Conservation (phyloP, 148 eudicot species). For the Fagopyrum esculentum region DNA sequence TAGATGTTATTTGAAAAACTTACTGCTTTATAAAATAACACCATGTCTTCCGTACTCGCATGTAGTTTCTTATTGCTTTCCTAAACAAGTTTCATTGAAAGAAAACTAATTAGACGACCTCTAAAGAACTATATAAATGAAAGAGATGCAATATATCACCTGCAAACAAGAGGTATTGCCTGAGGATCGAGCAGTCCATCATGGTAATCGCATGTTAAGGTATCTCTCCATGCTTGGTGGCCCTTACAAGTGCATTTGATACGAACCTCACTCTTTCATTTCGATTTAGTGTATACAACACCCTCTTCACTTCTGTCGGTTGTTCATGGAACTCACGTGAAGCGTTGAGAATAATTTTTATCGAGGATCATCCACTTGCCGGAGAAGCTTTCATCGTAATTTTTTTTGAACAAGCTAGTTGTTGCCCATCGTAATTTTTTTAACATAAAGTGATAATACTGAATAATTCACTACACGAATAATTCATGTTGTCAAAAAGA, state of each 20-base stretch:
- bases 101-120: too few species aligned
- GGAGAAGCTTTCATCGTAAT: too few species aligned
- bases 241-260: conserved; percentile 29
- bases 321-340: conserved; percentile 32
- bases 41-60: too few species aligned
- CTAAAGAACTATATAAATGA: too few species aligned
- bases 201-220: conserved; percentile 32
- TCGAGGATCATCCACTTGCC: too few species aligned
- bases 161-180: conserved; percentile 41
- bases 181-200: conserved; percentile 38
- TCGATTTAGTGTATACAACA: conserved; percentile 19
- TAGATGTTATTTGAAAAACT: too few species aligned
- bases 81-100: conserved; percentile 27
- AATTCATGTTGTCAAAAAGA: too few species aligned
- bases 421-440: too few species aligned
- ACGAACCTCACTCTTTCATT: conserved; percentile 32
- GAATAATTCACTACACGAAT: too few species aligned
- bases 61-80: conserved; percentile 30
- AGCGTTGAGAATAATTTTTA: conserved; percentile 29
- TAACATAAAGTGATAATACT: too few species aligned
- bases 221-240: conserved; percentile 41
- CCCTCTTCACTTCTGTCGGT: conserved; percentile 18
- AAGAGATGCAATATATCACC: conserved; percentile 22
- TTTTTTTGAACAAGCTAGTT: too few species aligned
- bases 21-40: too few species aligned